Evolutionary conservation across 2,329 filamentous ascomycete species (phyloP).

Genomic region (Teratosphaeriaceae sp.): DNA sequence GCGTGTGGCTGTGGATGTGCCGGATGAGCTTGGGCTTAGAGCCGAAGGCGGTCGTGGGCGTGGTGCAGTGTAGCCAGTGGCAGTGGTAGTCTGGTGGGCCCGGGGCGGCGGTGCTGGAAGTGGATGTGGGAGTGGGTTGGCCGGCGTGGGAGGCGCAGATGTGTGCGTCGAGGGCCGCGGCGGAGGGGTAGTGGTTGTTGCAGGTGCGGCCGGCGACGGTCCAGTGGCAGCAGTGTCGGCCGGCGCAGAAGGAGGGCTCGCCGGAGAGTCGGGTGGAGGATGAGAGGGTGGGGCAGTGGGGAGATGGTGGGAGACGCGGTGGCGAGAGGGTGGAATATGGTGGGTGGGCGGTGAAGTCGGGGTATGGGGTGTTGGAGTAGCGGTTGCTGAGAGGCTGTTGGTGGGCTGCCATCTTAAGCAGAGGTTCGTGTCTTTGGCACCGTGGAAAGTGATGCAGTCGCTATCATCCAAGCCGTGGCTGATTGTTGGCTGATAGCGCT

Average conservation of each 20-base stretch:
- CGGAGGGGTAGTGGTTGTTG: constrained; percentile 12
- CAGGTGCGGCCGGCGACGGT: constrained; percentile 15
- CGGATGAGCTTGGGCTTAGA: constrained; percentile 59
- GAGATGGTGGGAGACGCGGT: background rate
- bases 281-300: background rate
- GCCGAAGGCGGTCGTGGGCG: constrained; percentile 48
- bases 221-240: constrained; percentile 25
- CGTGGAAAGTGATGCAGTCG: too few relatives aligned
- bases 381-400: background rate
- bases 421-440: too few relatives aligned
- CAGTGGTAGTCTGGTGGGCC: constrained; percentile 25
- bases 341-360: background rate
- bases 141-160: constrained; percentile 11
- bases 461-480: too few relatives aligned
- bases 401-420: too few relatives aligned
- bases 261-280: constrained; percentile 17
- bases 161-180: constrained; percentile 13
- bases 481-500: too few relatives aligned
- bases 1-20: constrained; percentile 60
- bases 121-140: too few relatives aligned
- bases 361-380: background rate
- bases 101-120: background rate
- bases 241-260: constrained; percentile 19
- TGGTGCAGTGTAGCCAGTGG: constrained; percentile 50
- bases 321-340: background rate